Evolutionary conservation across 2,329 filamentous ascomycete genomes (phyloP).

Genomic region (Didymella pinodella): DNA sequence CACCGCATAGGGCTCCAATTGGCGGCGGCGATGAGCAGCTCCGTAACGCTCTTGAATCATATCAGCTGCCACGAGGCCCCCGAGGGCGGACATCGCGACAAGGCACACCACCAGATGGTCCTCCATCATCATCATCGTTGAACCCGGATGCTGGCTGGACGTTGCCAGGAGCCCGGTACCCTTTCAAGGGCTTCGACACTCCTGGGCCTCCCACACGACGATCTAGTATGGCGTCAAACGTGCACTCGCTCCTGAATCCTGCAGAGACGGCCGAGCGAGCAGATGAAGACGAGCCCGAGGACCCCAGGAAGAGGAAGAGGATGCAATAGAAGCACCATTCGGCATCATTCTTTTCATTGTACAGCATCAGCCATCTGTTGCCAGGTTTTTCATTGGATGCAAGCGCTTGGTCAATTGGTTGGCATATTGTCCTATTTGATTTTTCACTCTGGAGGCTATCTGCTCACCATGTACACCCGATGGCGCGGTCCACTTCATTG

Average conservation of each 20-base stretch:
- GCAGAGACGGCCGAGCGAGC: conserved; percentile 72
- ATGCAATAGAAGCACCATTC: conserved; percentile 30
- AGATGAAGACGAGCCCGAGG: conserved; percentile 68
- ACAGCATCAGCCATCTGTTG: neutral
- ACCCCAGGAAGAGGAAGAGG: conserved; percentile 69
- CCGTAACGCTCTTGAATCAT: conserved; percentile 72
- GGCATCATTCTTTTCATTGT: neutral
- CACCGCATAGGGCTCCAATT: conserved; percentile 61
- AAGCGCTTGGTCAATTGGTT: conserved; percentile 3
- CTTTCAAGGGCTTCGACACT: conserved; percentile 59
- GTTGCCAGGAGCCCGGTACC: conserved; percentile 59
- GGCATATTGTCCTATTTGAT: conserved; percentile 4
- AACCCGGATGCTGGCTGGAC: conserved; percentile 65
- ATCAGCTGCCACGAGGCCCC: conserved; percentile 66
- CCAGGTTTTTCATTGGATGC: neutral
- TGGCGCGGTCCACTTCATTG: conserved; percentile 3
- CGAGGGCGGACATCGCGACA: conserved; percentile 61
- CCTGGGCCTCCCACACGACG: conserved; percentile 69
- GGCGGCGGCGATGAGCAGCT: conserved; percentile 71
- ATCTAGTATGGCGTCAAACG: conserved; percentile 75
- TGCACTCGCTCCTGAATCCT: conserved; percentile 72
- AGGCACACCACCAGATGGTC: conserved; percentile 63
- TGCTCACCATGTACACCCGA: neutral
- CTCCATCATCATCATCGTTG: conserved; percentile 59
- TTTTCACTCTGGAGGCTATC: conserved; percentile 1